These are phyloP conservation scores for Leccinum longicurvipes DNA, from an alignment of 768 basidiomycete species.

Conservation along the genomic window DNA sequence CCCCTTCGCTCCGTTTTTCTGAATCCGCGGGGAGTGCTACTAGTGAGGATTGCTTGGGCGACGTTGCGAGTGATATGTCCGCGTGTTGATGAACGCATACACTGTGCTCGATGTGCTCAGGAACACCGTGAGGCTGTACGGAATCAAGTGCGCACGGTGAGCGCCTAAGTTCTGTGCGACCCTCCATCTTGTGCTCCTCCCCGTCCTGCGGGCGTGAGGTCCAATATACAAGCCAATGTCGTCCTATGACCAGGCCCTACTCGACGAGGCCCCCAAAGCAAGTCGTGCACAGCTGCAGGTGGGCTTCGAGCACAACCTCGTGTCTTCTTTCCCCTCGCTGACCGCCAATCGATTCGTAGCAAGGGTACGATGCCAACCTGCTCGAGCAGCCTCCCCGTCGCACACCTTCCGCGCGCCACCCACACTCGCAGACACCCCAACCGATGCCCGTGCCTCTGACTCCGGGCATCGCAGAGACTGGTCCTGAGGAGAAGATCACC, in stretches of 20 bases:
- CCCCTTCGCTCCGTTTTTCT: not conserved
- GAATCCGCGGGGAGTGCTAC: too few relatives aligned
- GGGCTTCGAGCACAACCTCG: constrained; percentile 23
- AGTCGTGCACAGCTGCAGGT: constrained; percentile 45
- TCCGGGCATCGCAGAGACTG: constrained; percentile 7
- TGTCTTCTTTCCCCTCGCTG: not conserved
- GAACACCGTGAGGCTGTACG: constrained; percentile 29
- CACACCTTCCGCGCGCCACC: constrained; percentile 16
- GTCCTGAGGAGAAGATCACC: constrained; percentile 13
- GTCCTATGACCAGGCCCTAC: constrained; percentile 39
- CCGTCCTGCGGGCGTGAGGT: not conserved
- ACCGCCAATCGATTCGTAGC: constrained; percentile 28
- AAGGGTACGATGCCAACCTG: constrained; percentile 53
- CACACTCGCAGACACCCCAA: constrained; percentile 10
- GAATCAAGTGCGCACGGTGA: not conserved
- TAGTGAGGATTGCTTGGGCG: not conserved
- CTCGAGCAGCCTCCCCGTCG: constrained; percentile 30
- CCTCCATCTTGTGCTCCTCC: not conserved
- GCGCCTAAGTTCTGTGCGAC: constrained; percentile 21
- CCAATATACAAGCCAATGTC: constrained; percentile 19
- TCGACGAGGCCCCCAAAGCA: constrained; percentile 39
- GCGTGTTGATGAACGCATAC: not conserved
- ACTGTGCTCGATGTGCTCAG: constrained; percentile 8
- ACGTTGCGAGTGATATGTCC: not conserved
- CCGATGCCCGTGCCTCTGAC: constrained; percentile 11